Conservation (phyloP, 2,329 filamentous ascomycete genomes). For the Xylariales sp. region DNA sequence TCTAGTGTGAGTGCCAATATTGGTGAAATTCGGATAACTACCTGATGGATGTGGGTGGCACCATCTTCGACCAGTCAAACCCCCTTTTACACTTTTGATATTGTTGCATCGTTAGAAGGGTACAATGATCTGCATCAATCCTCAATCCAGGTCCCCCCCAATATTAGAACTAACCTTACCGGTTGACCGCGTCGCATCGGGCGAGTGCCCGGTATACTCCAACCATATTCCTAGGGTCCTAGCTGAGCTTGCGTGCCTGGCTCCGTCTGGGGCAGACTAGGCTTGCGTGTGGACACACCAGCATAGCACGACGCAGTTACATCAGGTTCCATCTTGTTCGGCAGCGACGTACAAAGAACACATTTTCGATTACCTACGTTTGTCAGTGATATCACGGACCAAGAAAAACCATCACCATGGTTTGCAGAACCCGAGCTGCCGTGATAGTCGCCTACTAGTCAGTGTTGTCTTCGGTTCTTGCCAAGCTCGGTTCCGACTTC, state of each 20-base stretch:
- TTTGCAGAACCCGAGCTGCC: conserved; percentile 17
- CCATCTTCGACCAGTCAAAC: conserved; percentile 16
- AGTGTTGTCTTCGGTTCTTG: conserved; percentile 19
- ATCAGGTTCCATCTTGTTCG: conserved; percentile 4
- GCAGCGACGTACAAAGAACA: conserved; percentile 17
- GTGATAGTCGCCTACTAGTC: conserved; percentile 12
- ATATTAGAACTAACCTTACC: conserved; percentile 14
- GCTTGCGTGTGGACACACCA: conserved; percentile 14
- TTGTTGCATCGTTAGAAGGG: conserved; percentile 14
- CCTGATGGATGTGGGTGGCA: conserved; percentile 11
- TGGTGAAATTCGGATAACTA: conserved; percentile 19
- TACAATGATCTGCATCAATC: conserved; percentile 21
- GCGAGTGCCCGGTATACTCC: conserved; percentile 14
- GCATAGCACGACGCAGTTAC: conserved; percentile 22
- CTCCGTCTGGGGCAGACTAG: conserved; percentile 19
- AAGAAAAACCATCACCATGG: conserved; percentile 5
- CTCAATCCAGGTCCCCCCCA: conserved; percentile 18
- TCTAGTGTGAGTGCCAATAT: conserved; percentile 30
- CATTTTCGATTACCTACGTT: conserved; percentile 2
- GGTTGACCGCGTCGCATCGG: conserved; percentile 20
- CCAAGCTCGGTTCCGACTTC: conserved; percentile 35
- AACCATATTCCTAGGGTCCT: conserved; percentile 20
- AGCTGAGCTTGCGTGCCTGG: conserved; percentile 30
- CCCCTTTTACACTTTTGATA: conserved; percentile 7
- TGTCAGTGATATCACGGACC: conserved; percentile 14